These are phyloP conservation scores for Austropuccinia psidii DNA, from an alignment of 1,284 basidiomycete genomes.

Conservation along the genomic window DNA sequence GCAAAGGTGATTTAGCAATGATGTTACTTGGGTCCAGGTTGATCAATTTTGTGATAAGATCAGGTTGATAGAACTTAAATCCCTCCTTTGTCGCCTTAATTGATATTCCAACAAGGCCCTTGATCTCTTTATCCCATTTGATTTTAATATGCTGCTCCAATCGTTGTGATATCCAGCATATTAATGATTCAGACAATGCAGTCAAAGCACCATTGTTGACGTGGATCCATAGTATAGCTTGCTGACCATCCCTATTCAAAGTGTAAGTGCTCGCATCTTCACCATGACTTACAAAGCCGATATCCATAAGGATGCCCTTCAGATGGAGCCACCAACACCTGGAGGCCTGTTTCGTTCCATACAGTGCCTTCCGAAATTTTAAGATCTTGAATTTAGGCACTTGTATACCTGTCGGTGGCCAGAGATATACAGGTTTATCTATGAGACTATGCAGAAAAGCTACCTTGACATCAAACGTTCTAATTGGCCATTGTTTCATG, in stretches of 20 bases:
- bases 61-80: background rate
- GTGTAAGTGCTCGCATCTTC: background rate
- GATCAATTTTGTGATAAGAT: background rate
- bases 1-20: background rate
- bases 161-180: background rate
- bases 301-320: background rate
- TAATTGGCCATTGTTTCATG: no score
- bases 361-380: background rate
- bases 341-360: background rate
- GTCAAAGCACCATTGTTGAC: slow-evolving; percentile 4
- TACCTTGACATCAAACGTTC: background rate
- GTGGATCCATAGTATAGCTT: slow-evolving; percentile 2
- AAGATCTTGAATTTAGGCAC: background rate
- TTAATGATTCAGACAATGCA: background rate
- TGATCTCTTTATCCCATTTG: background rate
- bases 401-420: background rate
- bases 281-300: background rate
- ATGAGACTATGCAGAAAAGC: background rate
- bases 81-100: background rate
- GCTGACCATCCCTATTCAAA: background rate
- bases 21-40: background rate
- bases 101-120: background rate
- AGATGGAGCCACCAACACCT: slow-evolving; percentile 2
- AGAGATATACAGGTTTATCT: background rate
- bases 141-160: background rate